Percentiles rank a stretch among this genome's conserved stretches.
phyloP scores from a whole-genome alignment of 2,329 filamentous ascomycete species.

The Trichocomaceae sp. region DNA sequence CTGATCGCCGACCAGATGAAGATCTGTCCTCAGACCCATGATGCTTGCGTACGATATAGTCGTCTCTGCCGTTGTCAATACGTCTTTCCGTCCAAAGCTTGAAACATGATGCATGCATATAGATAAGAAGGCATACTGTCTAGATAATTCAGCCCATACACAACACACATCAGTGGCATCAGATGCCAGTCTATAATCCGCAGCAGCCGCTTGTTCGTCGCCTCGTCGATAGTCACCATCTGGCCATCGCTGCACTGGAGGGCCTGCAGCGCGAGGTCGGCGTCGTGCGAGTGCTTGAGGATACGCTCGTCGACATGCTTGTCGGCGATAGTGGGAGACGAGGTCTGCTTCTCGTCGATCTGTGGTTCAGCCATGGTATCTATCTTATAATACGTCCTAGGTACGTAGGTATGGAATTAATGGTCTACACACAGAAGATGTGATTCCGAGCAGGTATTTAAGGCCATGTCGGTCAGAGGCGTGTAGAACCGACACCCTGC shows the following conservation, averaged over 20 bases:
- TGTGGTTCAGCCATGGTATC: too few relatives aligned
- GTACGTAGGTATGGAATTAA: too few relatives aligned
- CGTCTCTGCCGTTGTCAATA: constrained; percentile 29
- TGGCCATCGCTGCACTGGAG: constrained; percentile 46
- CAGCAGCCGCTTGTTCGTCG: constrained; percentile 54
- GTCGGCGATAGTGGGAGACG: not conserved
- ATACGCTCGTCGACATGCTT: constrained; percentile 29
- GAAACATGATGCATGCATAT: too few relatives aligned
- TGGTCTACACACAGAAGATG: too few relatives aligned
- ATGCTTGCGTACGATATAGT: constrained; percentile 49
- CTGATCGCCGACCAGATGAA: constrained; percentile 38
- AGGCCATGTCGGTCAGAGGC: too few relatives aligned
- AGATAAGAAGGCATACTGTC: constrained; percentile 33
- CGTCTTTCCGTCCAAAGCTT: not conserved
- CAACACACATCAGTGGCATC: constrained; percentile 53
- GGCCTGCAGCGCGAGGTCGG: constrained; percentile 55
- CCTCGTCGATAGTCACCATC: constrained; percentile 48
- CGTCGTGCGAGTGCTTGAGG: constrained; percentile 51
- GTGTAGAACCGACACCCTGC: too few relatives aligned
- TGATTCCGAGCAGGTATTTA: too few relatives aligned
- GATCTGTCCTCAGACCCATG: constrained; percentile 47
- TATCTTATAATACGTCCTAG: too few relatives aligned
- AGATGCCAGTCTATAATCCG: constrained; percentile 56
- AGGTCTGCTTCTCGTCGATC: constrained; percentile 13
- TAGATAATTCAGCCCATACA: constrained; percentile 55